These are phyloP conservation scores for Kodamaea sp. DNA, from an alignment of 1,139 yeast genomes.

Conservation along the genomic window DNA sequence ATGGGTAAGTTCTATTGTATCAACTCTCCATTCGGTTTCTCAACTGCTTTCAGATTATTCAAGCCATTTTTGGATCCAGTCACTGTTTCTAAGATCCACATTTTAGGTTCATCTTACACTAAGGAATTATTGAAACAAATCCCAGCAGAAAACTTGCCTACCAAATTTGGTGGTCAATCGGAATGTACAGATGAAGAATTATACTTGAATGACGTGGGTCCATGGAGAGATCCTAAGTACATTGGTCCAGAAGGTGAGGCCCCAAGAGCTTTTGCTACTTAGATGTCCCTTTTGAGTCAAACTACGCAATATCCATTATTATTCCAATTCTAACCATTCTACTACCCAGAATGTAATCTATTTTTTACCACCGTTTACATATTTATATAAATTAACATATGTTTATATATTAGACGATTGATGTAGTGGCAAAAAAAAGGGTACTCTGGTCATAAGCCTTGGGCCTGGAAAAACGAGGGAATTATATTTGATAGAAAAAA, in stretches of 20 bases:
- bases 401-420: no score
- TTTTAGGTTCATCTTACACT: constrained; percentile 74
- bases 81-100: constrained; percentile 93
- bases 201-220: constrained; percentile 87
- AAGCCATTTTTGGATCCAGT: constrained; percentile 96
- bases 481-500: no score
- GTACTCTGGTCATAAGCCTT: no score
- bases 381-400: no score
- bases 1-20: constrained; percentile 96
- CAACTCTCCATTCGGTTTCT: constrained; percentile 96
- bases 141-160: constrained; percentile 89
- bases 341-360: no score
- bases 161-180: constrained; percentile 83
- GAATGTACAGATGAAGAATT: constrained; percentile 71
- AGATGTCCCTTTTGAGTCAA: neutral
- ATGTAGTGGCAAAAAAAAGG: no score
- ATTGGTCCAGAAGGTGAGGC: constrained; percentile 89
- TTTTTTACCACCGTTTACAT: no score
- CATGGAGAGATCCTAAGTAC: constrained; percentile 88
- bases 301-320: no score
- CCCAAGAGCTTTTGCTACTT: constrained; percentile 47
- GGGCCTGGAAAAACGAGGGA: no score
- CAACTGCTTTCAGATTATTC: constrained; percentile 86
- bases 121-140: constrained; percentile 86
- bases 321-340: no score